Percentiles rank a stretch among this genome's conserved stretches.
phyloP scores from a whole-genome alignment of 2,329 filamentous ascomycete species.

The Fonsecaea monophora region DNA sequence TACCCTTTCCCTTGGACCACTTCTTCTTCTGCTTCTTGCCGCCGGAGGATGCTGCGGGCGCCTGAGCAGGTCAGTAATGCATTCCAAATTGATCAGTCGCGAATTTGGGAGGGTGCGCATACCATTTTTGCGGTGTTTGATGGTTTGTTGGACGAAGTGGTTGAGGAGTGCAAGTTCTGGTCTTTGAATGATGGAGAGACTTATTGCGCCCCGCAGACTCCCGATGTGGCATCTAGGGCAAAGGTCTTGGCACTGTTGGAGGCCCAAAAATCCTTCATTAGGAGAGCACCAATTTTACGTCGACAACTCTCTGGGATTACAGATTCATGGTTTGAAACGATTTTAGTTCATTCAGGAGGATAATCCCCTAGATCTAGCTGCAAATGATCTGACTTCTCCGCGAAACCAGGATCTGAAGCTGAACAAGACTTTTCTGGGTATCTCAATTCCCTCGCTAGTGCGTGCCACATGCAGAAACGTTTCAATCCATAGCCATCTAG shows the following conservation, averaged over 20 bases:
- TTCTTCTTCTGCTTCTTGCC: slow-evolving; percentile 64
- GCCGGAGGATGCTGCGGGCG: slow-evolving; percentile 55
- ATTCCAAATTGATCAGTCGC: neutral
- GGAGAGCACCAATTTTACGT: neutral
- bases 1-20: slow-evolving; percentile 65
- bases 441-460: slow-evolving; percentile 34
- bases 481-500: slow-evolving; percentile 59
- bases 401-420: neutral
- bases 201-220: slow-evolving; percentile 19
- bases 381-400: neutral
- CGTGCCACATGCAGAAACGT: slow-evolving; percentile 23
- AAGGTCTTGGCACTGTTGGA: slow-evolving; percentile 24
- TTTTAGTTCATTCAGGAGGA: neutral
- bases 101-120: slow-evolving; percentile 11
- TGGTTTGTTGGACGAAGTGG: slow-evolving; percentile 23
- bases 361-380: slow-evolving; percentile 1
- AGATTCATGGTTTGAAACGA: neutral
- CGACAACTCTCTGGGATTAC: neutral
- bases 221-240: slow-evolving; percentile 27
- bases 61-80: slow-evolving; percentile 43
- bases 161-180: slow-evolving; percentile 22
- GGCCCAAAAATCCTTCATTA: neutral
- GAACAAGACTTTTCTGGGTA: slow-evolving; percentile 34
- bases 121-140: slow-evolving; percentile 35
- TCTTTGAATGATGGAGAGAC: slow-evolving; percentile 7